Conservation (phyloP, 768 basidiomycete species). For the Lactifluus subvellereus region DNA sequence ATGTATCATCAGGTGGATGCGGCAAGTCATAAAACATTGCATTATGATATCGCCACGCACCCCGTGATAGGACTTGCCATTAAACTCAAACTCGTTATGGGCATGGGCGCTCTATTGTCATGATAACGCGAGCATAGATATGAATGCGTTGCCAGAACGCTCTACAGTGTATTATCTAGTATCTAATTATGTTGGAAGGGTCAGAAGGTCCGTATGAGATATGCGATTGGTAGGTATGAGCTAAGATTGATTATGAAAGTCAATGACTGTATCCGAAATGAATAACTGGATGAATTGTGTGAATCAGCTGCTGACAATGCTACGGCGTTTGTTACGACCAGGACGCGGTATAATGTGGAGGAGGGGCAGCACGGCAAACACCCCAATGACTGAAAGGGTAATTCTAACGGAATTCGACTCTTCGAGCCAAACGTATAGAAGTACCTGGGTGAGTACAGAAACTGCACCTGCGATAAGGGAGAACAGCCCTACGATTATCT, state of each 20-base stretch:
- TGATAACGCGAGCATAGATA: neutral
- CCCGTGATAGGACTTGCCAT: neutral
- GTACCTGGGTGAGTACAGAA: conserved; percentile 5
- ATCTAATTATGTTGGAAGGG: neutral
- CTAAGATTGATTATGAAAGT: neutral
- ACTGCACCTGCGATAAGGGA: conserved; percentile 8
- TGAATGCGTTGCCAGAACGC: neutral
- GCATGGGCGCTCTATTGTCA: neutral
- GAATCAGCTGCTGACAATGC: neutral
- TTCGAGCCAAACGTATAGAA: conserved; percentile 18
- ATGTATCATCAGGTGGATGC: neutral
- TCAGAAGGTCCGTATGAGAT: neutral
- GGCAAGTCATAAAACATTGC: neutral
- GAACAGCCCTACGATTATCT: conserved; percentile 7
- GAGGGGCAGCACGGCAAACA: conserved; percentile 12
- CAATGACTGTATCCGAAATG: neutral
- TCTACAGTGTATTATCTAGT: neutral
- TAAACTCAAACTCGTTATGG: neutral
- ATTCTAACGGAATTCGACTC: conserved; percentile 16
- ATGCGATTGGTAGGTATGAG: neutral
- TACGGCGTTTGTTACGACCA: neutral
- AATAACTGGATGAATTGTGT: neutral
- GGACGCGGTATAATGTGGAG: conserved; percentile 12
- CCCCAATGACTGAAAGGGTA: conserved; percentile 9
- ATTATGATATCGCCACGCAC: neutral